phyloP scores from a whole-genome alignment of 2,329 filamentous ascomycete genomes.

The Cryphonectria radicalis region DNA sequence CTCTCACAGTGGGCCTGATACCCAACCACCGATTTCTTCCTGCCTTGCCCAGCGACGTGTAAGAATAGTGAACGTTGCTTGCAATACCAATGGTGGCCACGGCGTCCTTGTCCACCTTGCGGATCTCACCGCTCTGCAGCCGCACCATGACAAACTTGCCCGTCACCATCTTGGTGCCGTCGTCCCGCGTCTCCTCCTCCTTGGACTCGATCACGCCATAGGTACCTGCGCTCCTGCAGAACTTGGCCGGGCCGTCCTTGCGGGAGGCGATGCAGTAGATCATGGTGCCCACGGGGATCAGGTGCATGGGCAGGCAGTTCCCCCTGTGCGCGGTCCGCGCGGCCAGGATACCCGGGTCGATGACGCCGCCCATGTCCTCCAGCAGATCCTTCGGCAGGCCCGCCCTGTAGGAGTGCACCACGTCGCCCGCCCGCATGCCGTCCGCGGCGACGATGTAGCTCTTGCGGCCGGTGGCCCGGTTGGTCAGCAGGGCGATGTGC shows the following conservation, averaged over 20 bases:
- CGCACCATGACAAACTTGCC: slow-evolving; percentile 82
- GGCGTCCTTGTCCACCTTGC: slow-evolving; percentile 87
- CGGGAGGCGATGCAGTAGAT: slow-evolving; percentile 88
- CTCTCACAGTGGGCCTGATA: slow-evolving; percentile 92
- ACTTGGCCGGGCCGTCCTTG: slow-evolving; percentile 76
- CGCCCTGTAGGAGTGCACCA: slow-evolving; percentile 86
- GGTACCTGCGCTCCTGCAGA: slow-evolving; percentile 94
- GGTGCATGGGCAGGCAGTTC: slow-evolving; percentile 92
- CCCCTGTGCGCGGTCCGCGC: slow-evolving; percentile 92
- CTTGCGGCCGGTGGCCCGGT: slow-evolving; percentile 73
- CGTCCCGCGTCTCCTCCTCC: slow-evolving; percentile 71
- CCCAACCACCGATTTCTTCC: slow-evolving; percentile 92
- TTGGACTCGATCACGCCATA: slow-evolving; percentile 89
- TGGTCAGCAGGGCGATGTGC: slow-evolving; percentile 86
- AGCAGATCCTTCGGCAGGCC: slow-evolving; percentile 88
- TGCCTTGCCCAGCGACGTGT: slow-evolving; percentile 90
- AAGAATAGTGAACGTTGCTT: slow-evolving; percentile 92
- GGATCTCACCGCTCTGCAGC: slow-evolving; percentile 89
- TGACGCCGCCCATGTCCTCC: slow-evolving; percentile 86
- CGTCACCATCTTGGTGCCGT: slow-evolving; percentile 64
- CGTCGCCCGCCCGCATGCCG: slow-evolving; percentile 87
- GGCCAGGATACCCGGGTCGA: slow-evolving; percentile 95
- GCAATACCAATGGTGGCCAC: slow-evolving; percentile 93
- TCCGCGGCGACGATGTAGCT: slow-evolving; percentile 96
- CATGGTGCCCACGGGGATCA: slow-evolving; percentile 93